Base-by-base conservation (phyloP, 768 basidiomycete genomes). In the Boletus speciosus region DNA sequence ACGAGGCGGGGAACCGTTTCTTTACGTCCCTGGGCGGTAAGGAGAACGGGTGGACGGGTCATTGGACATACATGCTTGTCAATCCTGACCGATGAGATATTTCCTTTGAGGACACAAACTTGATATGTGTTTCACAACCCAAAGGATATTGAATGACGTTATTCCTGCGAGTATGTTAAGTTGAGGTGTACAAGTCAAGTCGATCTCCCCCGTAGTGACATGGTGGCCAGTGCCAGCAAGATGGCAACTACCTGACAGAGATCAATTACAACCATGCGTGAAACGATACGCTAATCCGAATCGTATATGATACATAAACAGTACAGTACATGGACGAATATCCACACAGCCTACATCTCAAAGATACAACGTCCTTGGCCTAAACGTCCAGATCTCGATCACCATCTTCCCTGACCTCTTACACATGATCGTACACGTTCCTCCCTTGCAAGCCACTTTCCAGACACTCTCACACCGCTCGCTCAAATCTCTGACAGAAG, bases 351-450 rank as follows among this genome's bases (percentile, higher is more conserved):
- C 41, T 47, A 58, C 19, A 61, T 53, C 36, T 64, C 49, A 58
- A 34, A 44, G 35, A 42, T 56, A 40, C 40, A 38, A 37, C 15
- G 46, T 47, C 61, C 65, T 73, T n/a, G 81, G 80, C 63, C 76
- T 74, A 72, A 88, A 83, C 60, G 81, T 86, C 84, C 91, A 88
- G 49, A 95, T 83, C 78, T 96, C 95, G 71, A 95, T 82, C 19
- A 90, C 84, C 49, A 90, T 93, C 77, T 86, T 88, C 27, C 85
- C 88, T 31, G 77, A 82, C 54, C 90, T 77, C 76, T 83, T 85
- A 72, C 89, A 90, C 75, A 93, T 82, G 39, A 97, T 77, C 19
- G 87, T 90, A 67, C 84, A 88, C 47, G 82, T 81, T 66, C 89
- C 84, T 31, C 80, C 75, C 65, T 81, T 78, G 73, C 85, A 88